Conservation (phyloP, 495 filamentous ascomycete genomes). For the Penicillium atrosanguineum region DNA sequence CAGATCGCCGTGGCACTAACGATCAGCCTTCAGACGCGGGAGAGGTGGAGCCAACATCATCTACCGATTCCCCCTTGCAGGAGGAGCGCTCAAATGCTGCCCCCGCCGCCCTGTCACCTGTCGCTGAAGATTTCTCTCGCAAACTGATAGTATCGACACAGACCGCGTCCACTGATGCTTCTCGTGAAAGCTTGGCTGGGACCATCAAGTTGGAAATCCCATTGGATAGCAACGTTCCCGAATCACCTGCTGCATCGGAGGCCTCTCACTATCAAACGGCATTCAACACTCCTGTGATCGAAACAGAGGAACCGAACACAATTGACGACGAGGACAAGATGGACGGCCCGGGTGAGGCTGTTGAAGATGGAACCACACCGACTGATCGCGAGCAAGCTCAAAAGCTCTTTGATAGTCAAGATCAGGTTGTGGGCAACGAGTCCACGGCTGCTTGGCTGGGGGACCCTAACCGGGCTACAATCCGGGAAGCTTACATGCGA, state of each 20-base stretch:
- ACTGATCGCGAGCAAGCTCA: constrained; percentile 68
- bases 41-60: constrained; percentile 18
- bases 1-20: constrained; percentile 53
- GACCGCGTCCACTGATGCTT: constrained; percentile 17
- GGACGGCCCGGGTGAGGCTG: constrained; percentile 22
- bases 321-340: constrained; percentile 18
- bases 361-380: constrained; percentile 46
- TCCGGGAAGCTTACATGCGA: constrained; percentile 84
- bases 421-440: constrained; percentile 71
- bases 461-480: constrained; percentile 60
- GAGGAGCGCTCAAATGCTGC: constrained; percentile 20
- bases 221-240: constrained; percentile 16
- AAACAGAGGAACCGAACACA: constrained; percentile 29
- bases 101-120: constrained; percentile 27
- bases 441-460: constrained; percentile 89
- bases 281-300: constrained; percentile 38
- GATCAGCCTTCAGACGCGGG: constrained; percentile 20
- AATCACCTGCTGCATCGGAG: constrained; percentile 40
- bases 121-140: constrained; percentile 32
- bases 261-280: constrained; percentile 49
- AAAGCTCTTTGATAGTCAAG: constrained; percentile 82
- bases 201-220: constrained; percentile 21
- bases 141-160: constrained; percentile 16
- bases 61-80: constrained; percentile 22
- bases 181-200: constrained; percentile 21